A percentile compares a stretch with the other conserved stretches of the same genome.
These are phyloP conservation scores for Diaporthe nobilis DNA, from an alignment of 2,329 filamentous ascomycete species.

Conservation along the genomic window DNA sequence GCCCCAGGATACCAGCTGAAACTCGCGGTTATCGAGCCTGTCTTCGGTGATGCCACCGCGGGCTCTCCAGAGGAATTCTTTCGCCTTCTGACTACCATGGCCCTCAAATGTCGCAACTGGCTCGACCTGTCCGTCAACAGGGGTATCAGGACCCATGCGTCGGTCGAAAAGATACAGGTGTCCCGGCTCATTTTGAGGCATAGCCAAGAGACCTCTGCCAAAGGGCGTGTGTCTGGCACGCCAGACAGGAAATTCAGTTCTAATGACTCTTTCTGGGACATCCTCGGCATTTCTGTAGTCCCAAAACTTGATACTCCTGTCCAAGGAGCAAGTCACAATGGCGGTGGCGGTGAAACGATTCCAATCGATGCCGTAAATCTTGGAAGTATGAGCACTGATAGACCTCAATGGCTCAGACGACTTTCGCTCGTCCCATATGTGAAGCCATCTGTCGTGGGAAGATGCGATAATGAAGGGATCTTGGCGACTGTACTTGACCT, in stretches of 20 bases:
- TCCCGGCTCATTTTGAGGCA: conserved; percentile 91
- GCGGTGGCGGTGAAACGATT: conserved; percentile 81
- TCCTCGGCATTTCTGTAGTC: conserved; percentile 77
- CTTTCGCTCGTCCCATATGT: conserved; percentile 91
- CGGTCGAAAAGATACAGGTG: conserved; percentile 88
- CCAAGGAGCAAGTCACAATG: conserved; percentile 89
- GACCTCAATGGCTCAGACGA: conserved; percentile 84
- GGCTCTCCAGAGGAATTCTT: conserved; percentile 91
- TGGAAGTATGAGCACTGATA: conserved; percentile 89
- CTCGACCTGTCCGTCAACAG: conserved; percentile 59
- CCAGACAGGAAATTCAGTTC: conserved; percentile 90
- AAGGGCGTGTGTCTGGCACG: conserved; percentile 93
- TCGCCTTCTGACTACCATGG: conserved; percentile 79
- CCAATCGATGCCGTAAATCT: conserved; percentile 97
- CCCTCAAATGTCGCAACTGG: conserved; percentile 73
- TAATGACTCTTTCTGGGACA: conserved; percentile 81
- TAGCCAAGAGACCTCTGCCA: conserved; percentile 86
- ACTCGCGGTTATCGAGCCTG: conserved; percentile 85
- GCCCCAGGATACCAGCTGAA: conserved; percentile 94
- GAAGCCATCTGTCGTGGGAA: conserved; percentile 88
- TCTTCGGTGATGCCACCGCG: conserved; percentile 78
- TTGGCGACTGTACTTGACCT: conserved; percentile 95
- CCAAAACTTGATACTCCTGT: conserved; percentile 95
- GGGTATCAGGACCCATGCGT: conserved; percentile 61
- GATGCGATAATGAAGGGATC: conserved; percentile 90